A percentile compares a stretch with the other conserved stretches of the same genome.
These are phyloP conservation scores for Leccinellum rugosiceps DNA, from an alignment of 768 basidiomycete genomes.

Conservation along the genomic window DNA sequence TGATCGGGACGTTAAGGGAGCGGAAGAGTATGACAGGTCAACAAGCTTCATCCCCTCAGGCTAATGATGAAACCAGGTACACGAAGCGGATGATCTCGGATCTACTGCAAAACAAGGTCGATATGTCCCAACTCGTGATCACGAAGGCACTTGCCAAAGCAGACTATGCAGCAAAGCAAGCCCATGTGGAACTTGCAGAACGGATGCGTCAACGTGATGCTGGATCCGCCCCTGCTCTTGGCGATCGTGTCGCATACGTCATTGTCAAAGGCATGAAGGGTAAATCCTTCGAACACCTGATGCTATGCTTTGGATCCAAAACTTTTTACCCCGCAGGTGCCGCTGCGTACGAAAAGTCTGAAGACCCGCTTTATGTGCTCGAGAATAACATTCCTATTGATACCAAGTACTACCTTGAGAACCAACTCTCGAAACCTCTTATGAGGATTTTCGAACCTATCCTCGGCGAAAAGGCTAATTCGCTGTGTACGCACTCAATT, in stretches of 20 bases:
- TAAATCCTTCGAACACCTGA: constrained; percentile 24
- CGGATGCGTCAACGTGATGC: constrained; percentile 96
- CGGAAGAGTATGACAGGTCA: constrained; percentile 68
- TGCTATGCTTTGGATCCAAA: background rate
- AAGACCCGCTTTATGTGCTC: constrained; percentile 95
- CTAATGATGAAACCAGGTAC: constrained; percentile 55
- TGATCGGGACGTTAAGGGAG: constrained; percentile 88
- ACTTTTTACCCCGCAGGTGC: constrained; percentile 54
- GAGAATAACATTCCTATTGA: constrained; percentile 99
- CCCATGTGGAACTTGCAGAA: constrained; percentile 93
- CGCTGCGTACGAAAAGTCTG: constrained; percentile 97
- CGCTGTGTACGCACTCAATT: constrained; percentile 56
- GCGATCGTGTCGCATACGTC: constrained; percentile 98
- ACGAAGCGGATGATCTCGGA: constrained; percentile 92
- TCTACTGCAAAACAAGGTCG: constrained; percentile 92
- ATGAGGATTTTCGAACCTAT: constrained; percentile 99
- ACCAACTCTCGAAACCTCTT: constrained; percentile 94
- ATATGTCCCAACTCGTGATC: constrained; percentile 99
- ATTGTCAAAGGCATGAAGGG: constrained; percentile 97
- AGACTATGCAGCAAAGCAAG: constrained; percentile 93
- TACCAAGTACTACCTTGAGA: constrained; percentile 96
- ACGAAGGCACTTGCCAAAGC: constrained; percentile 94
- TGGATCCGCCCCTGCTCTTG: constrained; percentile 94
- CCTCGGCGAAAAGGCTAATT: constrained; percentile 85
- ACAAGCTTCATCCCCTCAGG: constrained; percentile 4